Conservation (phyloP, 1,139 yeast genomes). For the Lodderomyces beijingensis region DNA sequence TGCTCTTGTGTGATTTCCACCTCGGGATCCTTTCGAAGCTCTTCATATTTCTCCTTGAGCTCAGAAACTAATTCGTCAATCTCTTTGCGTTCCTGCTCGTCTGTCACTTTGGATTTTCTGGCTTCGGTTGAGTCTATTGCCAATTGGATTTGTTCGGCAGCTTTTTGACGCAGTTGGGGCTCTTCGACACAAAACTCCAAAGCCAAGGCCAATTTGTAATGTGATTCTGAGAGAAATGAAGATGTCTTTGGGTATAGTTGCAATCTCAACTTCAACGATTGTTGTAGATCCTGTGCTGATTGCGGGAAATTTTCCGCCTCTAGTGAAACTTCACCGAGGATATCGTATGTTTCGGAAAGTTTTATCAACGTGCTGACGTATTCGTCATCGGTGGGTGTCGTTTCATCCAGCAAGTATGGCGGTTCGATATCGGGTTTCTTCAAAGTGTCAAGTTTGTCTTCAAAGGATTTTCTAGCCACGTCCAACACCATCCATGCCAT, state of each 20-base stretch:
- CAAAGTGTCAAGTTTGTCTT: slow-evolving; percentile 33
- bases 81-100: slow-evolving; percentile 32
- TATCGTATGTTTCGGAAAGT: slow-evolving; percentile 71
- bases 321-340: slow-evolving; percentile 83
- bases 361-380: slow-evolving; percentile 41
- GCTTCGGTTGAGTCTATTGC: slow-evolving; percentile 61
- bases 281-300: slow-evolving; percentile 62
- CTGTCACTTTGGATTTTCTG: slow-evolving; percentile 27
- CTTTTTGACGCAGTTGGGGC: slow-evolving; percentile 45
- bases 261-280: slow-evolving; percentile 53
- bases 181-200: slow-evolving; percentile 64
- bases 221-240: slow-evolving; percentile 69
- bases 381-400: slow-evolving; percentile 28
- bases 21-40: slow-evolving; percentile 47
- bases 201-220: slow-evolving; percentile 78
- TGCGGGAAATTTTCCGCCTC: slow-evolving; percentile 82
- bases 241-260: slow-evolving; percentile 51
- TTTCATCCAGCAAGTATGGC: slow-evolving; percentile 33
- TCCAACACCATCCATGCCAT: slow-evolving; percentile 87
- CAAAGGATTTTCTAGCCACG: slow-evolving; percentile 63
- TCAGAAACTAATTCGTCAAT: slow-evolving; percentile 53
- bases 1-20: slow-evolving; percentile 53
- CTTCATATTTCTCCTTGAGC: slow-evolving; percentile 47
- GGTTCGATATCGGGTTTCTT: slow-evolving; percentile 12
- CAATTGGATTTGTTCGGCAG: slow-evolving; percentile 53